Evolutionary conservation across 371 early-diverging fungal species (phyloP).

Genomic region (Circinella umbellata): DNA sequence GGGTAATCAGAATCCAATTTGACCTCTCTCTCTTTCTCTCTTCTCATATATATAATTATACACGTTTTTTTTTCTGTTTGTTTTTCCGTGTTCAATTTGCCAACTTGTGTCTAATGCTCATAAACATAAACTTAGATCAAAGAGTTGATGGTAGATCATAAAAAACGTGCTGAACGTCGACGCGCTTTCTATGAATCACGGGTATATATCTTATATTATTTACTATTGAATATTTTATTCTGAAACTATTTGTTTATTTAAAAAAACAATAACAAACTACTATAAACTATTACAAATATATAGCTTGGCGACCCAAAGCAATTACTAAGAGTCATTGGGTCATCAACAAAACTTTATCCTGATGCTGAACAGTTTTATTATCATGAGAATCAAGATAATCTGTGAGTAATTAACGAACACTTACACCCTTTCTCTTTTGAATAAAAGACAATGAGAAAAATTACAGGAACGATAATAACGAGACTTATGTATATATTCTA

Average conservation of each 20-base stretch:
- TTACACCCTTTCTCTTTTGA: background rate
- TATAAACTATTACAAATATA: background rate
- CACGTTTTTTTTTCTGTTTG: background rate
- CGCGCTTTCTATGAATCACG: conserved; percentile 64
- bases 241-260: conserved; percentile 2
- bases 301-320: conserved; percentile 67
- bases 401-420: conserved; percentile 34
- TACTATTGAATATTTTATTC: too few species aligned
- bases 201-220: conserved; percentile 28
- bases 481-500: too few species aligned
- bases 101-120: background rate
- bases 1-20: conserved; percentile 23
- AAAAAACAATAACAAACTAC: background rate
- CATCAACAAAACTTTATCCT: conserved; percentile 51
- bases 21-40: background rate
- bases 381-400: conserved; percentile 54
- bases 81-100: too few species aligned
- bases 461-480: too few species aligned
- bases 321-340: conserved; percentile 59
- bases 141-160: conserved; percentile 60
- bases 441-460: background rate
- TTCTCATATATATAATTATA: background rate
- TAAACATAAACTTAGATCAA: conserved; percentile 39
- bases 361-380: conserved; percentile 60
- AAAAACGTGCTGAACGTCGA: conserved; percentile 59